Conservation (phyloP, 2,329 filamentous ascomycete genomes). For the Fusarium sp. region DNA sequence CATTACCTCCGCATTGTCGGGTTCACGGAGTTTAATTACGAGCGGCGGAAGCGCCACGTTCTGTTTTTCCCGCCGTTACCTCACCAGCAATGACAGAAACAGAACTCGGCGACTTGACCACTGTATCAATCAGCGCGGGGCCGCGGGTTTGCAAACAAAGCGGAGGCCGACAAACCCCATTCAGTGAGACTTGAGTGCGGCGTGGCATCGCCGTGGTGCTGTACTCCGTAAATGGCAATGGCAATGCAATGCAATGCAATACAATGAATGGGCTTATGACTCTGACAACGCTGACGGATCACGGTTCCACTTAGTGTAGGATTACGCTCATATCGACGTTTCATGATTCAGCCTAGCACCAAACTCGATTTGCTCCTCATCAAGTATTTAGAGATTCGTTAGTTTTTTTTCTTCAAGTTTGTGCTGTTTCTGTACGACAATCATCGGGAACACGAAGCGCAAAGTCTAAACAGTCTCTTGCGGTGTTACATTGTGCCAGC, state of each 20-base stretch:
- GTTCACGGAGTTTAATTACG: slow-evolving; percentile 43
- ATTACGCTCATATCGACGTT: slow-evolving; percentile 34
- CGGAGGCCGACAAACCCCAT: slow-evolving; percentile 18
- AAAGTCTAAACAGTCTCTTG: neutral
- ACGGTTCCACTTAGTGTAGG: slow-evolving; percentile 23
- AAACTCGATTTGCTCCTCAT: slow-evolving; percentile 6
- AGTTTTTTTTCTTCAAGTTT: neutral
- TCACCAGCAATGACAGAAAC: neutral
- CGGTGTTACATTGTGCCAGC: slow-evolving; percentile 7
- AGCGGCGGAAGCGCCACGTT: slow-evolving; percentile 40
- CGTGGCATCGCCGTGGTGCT: slow-evolving; percentile 36
- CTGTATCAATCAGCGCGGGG: slow-evolving; percentile 15
- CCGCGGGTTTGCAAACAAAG: slow-evolving; percentile 30
- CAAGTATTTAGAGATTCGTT: slow-evolving; percentile 8
- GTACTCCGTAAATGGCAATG: slow-evolving; percentile 6
- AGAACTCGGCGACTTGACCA: slow-evolving; percentile 5
- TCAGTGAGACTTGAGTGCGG: slow-evolving; percentile 15
- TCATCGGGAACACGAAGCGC: neutral
- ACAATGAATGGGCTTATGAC: neutral
- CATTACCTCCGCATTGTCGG: slow-evolving; percentile 40
- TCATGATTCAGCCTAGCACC: slow-evolving; percentile 30
- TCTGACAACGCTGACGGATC: slow-evolving; percentile 6
- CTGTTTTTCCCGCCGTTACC: slow-evolving; percentile 8
- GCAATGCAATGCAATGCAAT: too few species aligned
- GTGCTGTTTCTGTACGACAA: slow-evolving; percentile 19